Percentiles rank a stretch among this genome's conserved stretches.
phyloP scores from a whole-genome alignment of 768 basidiomycete species.

The Pleurotus tuoliensis region DNA sequence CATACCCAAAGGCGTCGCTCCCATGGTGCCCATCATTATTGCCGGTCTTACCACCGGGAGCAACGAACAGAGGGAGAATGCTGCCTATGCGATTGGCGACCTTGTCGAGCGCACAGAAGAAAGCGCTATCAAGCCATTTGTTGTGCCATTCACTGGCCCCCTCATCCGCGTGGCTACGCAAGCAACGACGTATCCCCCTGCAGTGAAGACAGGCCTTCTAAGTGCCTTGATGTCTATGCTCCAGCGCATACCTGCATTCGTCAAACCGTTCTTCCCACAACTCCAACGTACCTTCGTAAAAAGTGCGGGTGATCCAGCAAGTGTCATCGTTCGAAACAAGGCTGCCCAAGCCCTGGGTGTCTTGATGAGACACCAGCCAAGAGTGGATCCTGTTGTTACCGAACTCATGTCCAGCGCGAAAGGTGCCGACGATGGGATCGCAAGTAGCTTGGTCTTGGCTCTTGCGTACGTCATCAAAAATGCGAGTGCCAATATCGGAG shows the following conservation, averaged over 20 bases:
- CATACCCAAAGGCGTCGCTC: conserved; percentile 76
- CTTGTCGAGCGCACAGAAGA: conserved; percentile 85
- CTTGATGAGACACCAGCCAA: conserved; percentile 85
- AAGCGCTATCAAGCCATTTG: conserved; percentile 86
- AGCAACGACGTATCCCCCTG: conserved; percentile 84
- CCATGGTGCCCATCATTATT: conserved; percentile 83
- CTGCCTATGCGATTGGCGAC: conserved; percentile 95
- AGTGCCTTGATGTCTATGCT: conserved; percentile 83
- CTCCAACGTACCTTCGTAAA: conserved; percentile 96
- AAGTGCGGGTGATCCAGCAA: conserved; percentile 77
- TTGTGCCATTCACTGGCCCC: conserved; percentile 92
- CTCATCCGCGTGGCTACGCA: conserved; percentile 94
- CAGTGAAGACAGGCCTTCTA: conserved; percentile 90
- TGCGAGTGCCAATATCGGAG: conserved; percentile 72
- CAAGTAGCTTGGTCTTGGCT: conserved; percentile 71
- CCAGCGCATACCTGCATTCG: conserved; percentile 79
- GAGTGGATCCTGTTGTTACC: conserved; percentile 92
- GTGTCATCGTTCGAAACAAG: conserved; percentile 71
- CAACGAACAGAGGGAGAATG: conserved; percentile 93
- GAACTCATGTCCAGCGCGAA: conserved; percentile 69
- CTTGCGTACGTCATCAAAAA: conserved; percentile 71
- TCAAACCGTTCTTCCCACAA: conserved; percentile 98
- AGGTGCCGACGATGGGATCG: conserved; percentile 63
- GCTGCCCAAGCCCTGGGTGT: conserved; percentile 85
- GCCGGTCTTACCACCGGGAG: conserved; percentile 92